Evolutionary conservation across 2,329 filamentous ascomycete species (phyloP), one percentile per base, ranked within the genome.

Genomic region (Alternaria gansuensis): DNA sequence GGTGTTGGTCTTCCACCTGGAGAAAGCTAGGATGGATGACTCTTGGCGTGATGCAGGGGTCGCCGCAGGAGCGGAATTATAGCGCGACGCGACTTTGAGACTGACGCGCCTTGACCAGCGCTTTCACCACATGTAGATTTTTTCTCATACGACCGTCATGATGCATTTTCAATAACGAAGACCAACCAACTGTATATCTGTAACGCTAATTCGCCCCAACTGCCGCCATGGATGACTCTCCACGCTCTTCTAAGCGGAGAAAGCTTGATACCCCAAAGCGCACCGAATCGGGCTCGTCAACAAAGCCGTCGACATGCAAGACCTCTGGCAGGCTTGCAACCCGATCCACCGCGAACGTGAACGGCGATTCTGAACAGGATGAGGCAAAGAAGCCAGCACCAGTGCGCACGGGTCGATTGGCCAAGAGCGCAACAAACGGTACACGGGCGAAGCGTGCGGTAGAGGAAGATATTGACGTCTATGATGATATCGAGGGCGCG

Each of bases 401-500:
- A 37, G 59, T 37, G 45, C 63, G 62, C 9, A 61, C 48, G 51
- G 34, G 29, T 2, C 57, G 51, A 37, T 26, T 46, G 23, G 21
- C 57, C 5, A 67, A 64, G 46, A 59, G 55, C 29, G 43, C 53
- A 36, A 46, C 46, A 29, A 66, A 64, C 11, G 62, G 63, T 46
- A 60, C 56, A 41, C 43, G 56, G 34, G 57, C 53, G 4, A 62
- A 54, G 39, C 43, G 44, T 39, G 53, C 37, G 23, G 53, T 48
- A 40, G 59, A 46, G 8, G 61, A 70, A 23, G 64, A 74, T 6
- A 65, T 72, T 29, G 78, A 79, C 49, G 62, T 80, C 13, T 81
- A 80, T 60, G 79, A 81, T 56, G 79, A 81, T 51, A 77, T 81
- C 34, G 79, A 81, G 44, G 78, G 79, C 29, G 79, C 78, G 7